Base-by-base conservation (phyloP, 2,329 filamentous ascomycete genomes). In the Colletotrichum lupini region DNA sequence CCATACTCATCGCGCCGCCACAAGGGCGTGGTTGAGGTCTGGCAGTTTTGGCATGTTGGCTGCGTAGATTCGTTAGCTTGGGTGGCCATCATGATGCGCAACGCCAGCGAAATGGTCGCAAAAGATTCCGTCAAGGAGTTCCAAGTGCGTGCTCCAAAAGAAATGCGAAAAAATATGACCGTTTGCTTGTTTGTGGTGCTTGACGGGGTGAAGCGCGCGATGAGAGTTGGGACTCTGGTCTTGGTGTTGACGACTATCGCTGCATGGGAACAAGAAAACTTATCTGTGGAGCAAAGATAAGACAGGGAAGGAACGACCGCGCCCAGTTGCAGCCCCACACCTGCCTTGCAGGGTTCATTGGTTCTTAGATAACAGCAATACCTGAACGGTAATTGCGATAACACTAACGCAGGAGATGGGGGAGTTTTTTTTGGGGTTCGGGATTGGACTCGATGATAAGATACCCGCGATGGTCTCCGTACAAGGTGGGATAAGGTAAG, bases 1-100 rank as follows among this genome's bases (percentile, higher is more conserved):
- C 97, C 97, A 79, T 93, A 91, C 86, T 99, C 97, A 88, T 99
- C 97, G 86, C 97, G 93, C 79, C 97, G 94, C 97, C 97, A 99
- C 81, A 99, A 87, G 55, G 97, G 97, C 58, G 97, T 99, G 65
- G 95, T 98, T 55, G 95, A 97, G 57, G 97, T 99, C 76, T 91
- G 91, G 85, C 97, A 99, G 83, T 99, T 99, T 83, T 97, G 94
- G 84, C 97, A 99, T 77, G 95, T 94, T 76, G 96, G 95, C 95
- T 98, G 93, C 86, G 91, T 88, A 69, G 87, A 85, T 86, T 91
- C 83, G 80, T 87, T 87, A 86, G 86, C 85, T 79, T 84, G 86
- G 82, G 88, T 87, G 75, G 87, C 86, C 87, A 89, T 85, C 82
- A 85, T 85, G 72, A 77, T 82, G 77, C 75, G 79, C 19, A 49